Conservation (phyloP, 768 basidiomycete genomes). For the Phylloporus arenicola region DNA sequence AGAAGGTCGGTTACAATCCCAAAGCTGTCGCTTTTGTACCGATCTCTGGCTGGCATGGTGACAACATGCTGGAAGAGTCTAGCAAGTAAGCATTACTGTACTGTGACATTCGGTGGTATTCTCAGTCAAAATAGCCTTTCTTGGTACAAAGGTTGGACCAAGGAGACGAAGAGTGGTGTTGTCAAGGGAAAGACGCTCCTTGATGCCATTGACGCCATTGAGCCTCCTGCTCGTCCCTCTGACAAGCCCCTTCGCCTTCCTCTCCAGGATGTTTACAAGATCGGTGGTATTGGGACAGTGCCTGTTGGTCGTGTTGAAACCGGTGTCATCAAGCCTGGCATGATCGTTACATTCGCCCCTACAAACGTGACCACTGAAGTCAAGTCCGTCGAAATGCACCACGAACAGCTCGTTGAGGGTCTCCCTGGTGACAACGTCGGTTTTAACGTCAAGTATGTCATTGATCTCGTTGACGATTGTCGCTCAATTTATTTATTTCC, state of each 20-base stretch:
- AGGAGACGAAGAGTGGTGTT: conserved; percentile 89
- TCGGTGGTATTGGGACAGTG: conserved; percentile 99
- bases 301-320: conserved; percentile 99
- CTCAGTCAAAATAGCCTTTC: conserved; percentile 63
- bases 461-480: conserved; percentile 3
- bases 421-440: conserved; percentile 98
- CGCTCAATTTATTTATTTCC: conserved; percentile 7
- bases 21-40: conserved; percentile 98
- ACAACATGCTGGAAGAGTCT: conserved; percentile 99
- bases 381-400: conserved; percentile 99
- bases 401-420: conserved; percentile 95
- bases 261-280: conserved; percentile 99
- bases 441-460: conserved; percentile 90
- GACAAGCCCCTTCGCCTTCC: conserved; percentile 99
- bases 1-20: conserved; percentile 99
- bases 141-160: conserved; percentile 99
- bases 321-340: conserved; percentile 99
- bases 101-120: conserved; percentile 1
- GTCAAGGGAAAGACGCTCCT: conserved; percentile 99
- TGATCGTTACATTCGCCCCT: conserved; percentile 97
- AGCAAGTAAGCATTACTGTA: conserved; percentile 56
- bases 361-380: conserved; percentile 99
- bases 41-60: conserved; percentile 99
- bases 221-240: conserved; percentile 92
- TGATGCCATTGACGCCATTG: conserved; percentile 99